Evolutionary conservation across 805 yeast species (phyloP), one percentile per base, ranked within the genome.

Genomic region (Saturnispora mendoncae): DNA sequence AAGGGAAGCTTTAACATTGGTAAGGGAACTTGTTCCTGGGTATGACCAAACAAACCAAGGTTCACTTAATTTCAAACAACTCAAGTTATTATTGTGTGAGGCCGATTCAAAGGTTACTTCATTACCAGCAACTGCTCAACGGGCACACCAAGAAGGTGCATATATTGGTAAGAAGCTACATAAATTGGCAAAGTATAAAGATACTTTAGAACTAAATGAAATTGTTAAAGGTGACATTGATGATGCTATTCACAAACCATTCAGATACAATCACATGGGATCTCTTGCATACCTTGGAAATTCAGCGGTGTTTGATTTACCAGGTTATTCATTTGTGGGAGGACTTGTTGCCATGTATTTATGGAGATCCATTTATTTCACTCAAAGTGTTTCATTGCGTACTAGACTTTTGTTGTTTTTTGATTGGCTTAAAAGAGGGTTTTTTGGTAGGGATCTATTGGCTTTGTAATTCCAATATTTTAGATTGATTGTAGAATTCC

Each of bases 111-210:
- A 74, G 61, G 68, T 90, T 50, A 84, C 84, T 30, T 80, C 75
- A 51, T 86, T 76, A 52, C 92, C 95, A 31, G 97, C 97, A 52
- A 88, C 97, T 47, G 97, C 97, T 17, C 97, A 88, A 71, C 96
- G 87, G 39, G 97, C 97, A 24, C 78, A 86, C 66, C 97, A 88
- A 70, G 84, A 87, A 65, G 97, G 96, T 58, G 69, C 71, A 41
- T 88, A 76, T 65, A 72, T 88, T 50, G 90, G 88, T 42, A 67
- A 69, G 27, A 75, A 78, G 49, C 78, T 88, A 61, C 72, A 73
- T 57, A 79, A 72, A 51, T 62, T 78, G 52, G 69, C 79, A 52
- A 74, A 71, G 50, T 67, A 79, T 42, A 84, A 79, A 38, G 66
- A 72, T 25, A 13, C 39, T 10, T 57, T 75, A 47, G 66, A 74